These are phyloP conservation scores for Nicotiana noctiflora DNA, from an alignment of 257 asterid species.

Conservation along the genomic window DNA sequence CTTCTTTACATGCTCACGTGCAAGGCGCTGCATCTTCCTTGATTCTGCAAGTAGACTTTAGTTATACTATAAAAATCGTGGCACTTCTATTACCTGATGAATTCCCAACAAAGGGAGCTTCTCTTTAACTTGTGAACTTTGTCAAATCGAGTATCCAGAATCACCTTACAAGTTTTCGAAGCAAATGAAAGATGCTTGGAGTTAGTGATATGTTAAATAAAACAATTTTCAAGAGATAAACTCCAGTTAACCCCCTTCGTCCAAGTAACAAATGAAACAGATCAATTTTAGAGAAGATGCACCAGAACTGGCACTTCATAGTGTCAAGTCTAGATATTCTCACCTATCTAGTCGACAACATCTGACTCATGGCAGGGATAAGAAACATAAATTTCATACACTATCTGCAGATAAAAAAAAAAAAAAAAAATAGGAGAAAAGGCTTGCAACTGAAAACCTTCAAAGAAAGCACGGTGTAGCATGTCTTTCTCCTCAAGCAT, in stretches of 20 bases:
- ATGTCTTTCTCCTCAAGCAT: conserved; percentile 83
- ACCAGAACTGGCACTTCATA: background rate
- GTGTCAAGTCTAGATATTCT: background rate
- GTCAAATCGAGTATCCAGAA: background rate
- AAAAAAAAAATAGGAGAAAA: background rate
- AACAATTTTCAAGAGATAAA: background rate
- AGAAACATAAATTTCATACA: background rate
- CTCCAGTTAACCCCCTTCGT: background rate
- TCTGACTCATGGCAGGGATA: background rate
- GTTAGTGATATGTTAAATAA: background rate
- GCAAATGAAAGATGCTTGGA: background rate
- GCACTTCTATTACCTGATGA: background rate
- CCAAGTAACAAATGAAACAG: background rate
- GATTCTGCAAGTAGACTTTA: conserved; percentile 37
- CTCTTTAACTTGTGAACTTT: background rate
- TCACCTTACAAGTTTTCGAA: background rate
- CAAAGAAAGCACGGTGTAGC: conserved; percentile 63
- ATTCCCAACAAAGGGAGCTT: background rate
- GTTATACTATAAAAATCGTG: background rate
- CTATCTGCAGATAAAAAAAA: background rate
- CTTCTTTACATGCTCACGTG: conserved; percentile 64
- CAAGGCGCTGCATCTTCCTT: conserved; percentile 63
- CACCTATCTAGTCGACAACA: background rate
- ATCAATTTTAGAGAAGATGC: background rate
- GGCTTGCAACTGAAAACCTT: conserved; percentile 40